Percentiles rank a stretch among this genome's conserved stretches.
These are phyloP conservation scores for Alternaria conjuncta DNA, from an alignment of 2,329 filamentous ascomycete species.

Conservation along the genomic window DNA sequence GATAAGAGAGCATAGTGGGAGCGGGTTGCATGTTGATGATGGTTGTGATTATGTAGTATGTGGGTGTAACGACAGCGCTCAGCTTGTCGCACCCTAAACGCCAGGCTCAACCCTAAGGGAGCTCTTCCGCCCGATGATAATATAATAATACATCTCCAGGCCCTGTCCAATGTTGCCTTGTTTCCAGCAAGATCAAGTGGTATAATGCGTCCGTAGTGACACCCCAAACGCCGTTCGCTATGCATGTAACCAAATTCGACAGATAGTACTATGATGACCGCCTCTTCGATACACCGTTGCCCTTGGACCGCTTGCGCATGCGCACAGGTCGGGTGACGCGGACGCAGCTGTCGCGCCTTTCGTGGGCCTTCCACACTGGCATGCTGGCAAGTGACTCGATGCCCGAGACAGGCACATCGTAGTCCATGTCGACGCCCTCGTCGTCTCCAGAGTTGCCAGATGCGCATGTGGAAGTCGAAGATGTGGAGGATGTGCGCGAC, in stretches of 20 bases:
- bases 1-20: neutral
- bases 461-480: conserved; percentile 7
- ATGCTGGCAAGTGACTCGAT: conserved; percentile 24
- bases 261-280: conserved; percentile 21
- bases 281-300: conserved; percentile 23
- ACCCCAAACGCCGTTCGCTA: conserved; percentile 41
- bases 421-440: conserved; percentile 44
- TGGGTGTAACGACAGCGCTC: conserved; percentile 14
- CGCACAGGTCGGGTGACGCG: conserved; percentile 40
- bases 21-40: conserved; percentile 7
- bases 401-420: conserved; percentile 22
- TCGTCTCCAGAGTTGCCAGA: conserved; percentile 30
- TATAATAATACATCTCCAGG: conserved; percentile 4
- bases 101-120: conserved; percentile 47
- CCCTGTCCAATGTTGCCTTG: neutral
- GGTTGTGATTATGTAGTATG: conserved; percentile 22
- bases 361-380: conserved; percentile 34
- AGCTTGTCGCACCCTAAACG: conserved; percentile 23
- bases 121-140: conserved; percentile 12
- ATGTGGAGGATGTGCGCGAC: conserved; percentile 15
- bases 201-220: conserved; percentile 30
- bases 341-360: conserved; percentile 31
- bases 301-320: conserved; percentile 39
- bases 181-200: conserved; percentile 27
- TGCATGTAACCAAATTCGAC: conserved; percentile 24